Conservation (phyloP, 176 grass and related monocot species). For the Otatea glauca region DNA sequence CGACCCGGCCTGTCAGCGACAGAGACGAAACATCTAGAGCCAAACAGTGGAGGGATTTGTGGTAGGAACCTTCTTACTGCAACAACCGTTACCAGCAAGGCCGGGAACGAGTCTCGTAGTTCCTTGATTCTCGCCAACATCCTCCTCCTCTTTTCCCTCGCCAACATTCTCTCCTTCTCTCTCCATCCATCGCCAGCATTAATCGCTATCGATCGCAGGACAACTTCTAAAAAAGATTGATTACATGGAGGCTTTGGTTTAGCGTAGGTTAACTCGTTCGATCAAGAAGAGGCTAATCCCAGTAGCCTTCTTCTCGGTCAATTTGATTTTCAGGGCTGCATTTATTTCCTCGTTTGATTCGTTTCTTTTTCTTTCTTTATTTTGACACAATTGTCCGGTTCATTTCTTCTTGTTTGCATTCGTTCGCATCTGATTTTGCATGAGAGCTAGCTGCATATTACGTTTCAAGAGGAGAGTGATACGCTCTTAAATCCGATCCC, state of each 20-base stretch:
- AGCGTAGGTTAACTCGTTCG: background rate
- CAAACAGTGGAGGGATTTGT: no score
- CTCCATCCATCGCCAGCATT: no score
- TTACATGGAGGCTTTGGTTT: background rate
- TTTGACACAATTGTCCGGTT: background rate
- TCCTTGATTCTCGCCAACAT: no score
- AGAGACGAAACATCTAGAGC: no score
- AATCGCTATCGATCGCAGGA: no score
- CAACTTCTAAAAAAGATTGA: slow-evolving; percentile 2
- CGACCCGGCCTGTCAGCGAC: no score
- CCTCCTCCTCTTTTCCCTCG: no score
- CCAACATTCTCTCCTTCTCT: no score
- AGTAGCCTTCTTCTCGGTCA: background rate
- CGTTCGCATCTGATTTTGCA: background rate
- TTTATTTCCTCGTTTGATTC: background rate
- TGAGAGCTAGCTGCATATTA: background rate
- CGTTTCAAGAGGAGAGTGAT: background rate
- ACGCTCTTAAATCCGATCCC: background rate
- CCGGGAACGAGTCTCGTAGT: no score
- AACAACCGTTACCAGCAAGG: no score
- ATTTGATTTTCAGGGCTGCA: background rate
- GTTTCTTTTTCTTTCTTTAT: background rate
- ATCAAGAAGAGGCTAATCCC: slow-evolving; percentile 28
- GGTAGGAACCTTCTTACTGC: no score
- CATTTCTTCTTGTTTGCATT: background rate